Percentiles rank a stretch among this genome's conserved stretches.
phyloP scores from a whole-genome alignment of 352 stramenopile genomes.

The Saprolegnia parasitica region DNA sequence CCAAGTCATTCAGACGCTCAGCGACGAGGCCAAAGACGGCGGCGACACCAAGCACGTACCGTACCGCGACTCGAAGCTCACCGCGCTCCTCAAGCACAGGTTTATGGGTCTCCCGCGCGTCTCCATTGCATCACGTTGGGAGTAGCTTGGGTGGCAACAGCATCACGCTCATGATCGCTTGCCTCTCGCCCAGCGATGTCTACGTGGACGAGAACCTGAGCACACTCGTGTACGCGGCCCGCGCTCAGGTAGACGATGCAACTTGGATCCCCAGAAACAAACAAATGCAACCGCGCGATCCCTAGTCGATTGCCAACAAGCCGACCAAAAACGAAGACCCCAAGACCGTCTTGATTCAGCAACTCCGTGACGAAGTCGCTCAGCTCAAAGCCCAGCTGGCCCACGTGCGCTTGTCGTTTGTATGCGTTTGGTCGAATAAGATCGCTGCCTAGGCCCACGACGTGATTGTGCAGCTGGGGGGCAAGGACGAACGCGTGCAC shows the following conservation, averaged over 20 bases:
- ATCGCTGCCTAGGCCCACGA: slow-evolving; percentile 15
- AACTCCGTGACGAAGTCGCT: slow-evolving; percentile 36
- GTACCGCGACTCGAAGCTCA: slow-evolving; percentile 64
- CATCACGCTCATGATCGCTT: slow-evolving; percentile 64
- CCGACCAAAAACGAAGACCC: slow-evolving; percentile 50
- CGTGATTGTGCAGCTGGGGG: slow-evolving; percentile 18
- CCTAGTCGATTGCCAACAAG: slow-evolving; percentile 47
- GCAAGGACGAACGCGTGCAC: background rate
- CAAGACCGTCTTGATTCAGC: slow-evolving; percentile 45
- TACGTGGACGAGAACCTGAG: slow-evolving; percentile 61
- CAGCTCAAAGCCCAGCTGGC: slow-evolving; percentile 29
- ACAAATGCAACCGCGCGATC: background rate
- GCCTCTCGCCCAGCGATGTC: slow-evolving; percentile 48
- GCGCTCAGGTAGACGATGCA: slow-evolving; percentile 31
- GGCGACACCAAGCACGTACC: slow-evolving; percentile 36
- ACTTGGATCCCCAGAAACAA: background rate
- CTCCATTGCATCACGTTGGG: no score
- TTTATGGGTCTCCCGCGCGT: no score
- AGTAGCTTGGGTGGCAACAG: slow-evolving; percentile 51
- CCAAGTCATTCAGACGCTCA: slow-evolving; percentile 53
- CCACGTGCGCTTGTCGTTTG: slow-evolving; percentile 18
- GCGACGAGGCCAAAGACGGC: slow-evolving; percentile 32
- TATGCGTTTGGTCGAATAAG: no score
- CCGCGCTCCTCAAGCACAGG: slow-evolving; percentile 51
- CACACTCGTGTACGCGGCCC: slow-evolving; percentile 55